A percentile compares a stretch with the other conserved stretches of the same genome.
These are phyloP conservation scores for Diplodia intermedia DNA, from an alignment of 2,329 filamentous ascomycete species.

Conservation along the genomic window DNA sequence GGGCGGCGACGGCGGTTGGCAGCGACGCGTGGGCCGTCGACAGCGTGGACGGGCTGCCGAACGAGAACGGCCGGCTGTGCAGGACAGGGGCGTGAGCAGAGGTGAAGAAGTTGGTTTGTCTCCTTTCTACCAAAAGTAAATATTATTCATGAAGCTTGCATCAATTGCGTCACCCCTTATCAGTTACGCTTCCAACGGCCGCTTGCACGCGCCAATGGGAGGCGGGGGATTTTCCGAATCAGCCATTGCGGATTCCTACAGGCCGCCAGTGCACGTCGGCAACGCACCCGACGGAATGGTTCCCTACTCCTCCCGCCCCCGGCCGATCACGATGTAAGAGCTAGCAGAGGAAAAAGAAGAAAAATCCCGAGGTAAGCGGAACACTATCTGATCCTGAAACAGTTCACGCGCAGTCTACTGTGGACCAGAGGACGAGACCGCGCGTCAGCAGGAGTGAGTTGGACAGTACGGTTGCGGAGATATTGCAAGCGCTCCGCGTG, in stretches of 20 bases:
- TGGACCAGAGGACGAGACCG: no score
- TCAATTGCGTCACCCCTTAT: not conserved
- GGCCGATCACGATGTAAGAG: not conserved
- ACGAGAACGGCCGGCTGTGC: conserved; percentile 35
- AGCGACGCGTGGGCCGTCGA: conserved; percentile 40
- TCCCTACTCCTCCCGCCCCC: conserved; percentile 5
- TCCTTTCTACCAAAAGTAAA: not conserved
- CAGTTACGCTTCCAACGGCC: not conserved
- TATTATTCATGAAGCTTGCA: not conserved
- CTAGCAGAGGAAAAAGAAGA: not conserved
- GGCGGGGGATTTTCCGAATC: no score
- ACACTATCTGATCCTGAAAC: conserved; percentile 8
- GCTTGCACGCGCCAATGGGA: no score
- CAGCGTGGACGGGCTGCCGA: conserved; percentile 35
- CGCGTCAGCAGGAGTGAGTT: not conserved
- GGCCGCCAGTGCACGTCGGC: not conserved
- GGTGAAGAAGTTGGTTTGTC: not conserved
- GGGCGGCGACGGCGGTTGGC: conserved; percentile 38
- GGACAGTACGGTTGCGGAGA: not conserved
- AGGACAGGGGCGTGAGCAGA: conserved; percentile 8
- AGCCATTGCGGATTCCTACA: no score
- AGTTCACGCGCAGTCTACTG: not conserved
- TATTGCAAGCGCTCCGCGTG: not conserved
- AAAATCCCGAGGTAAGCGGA: not conserved
- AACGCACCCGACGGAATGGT: conserved; percentile 3